phyloP scores from a whole-genome alignment of 2,329 filamentous ascomycete species.

The Cladosporium colombiae region DNA sequence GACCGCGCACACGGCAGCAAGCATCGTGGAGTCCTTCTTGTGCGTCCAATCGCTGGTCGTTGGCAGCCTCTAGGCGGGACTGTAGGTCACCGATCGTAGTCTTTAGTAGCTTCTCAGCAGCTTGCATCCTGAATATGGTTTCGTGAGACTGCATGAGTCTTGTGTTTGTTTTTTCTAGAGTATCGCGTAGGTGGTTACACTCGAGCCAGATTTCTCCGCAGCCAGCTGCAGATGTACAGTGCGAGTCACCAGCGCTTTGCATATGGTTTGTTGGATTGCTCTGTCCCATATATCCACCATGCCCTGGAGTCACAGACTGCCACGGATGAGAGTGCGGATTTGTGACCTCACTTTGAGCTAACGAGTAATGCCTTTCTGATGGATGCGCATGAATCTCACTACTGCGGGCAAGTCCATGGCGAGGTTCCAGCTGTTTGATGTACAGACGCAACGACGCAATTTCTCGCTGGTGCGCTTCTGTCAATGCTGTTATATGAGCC shows the following conservation, averaged over 20 bases:
- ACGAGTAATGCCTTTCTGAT: neutral
- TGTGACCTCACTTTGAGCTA: no score
- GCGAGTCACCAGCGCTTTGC: neutral
- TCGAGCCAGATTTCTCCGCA: constrained; percentile 40
- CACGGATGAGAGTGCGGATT: neutral
- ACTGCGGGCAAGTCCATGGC: constrained; percentile 3
- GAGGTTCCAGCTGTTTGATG: constrained; percentile 40
- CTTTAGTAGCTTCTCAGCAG: constrained; percentile 39
- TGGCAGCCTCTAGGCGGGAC: constrained; percentile 42
- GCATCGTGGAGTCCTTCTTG: constrained; percentile 36
- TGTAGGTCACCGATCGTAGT: constrained; percentile 43
- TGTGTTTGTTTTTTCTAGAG: constrained; percentile 39
- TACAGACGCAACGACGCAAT: constrained; percentile 42
- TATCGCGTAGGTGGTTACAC: constrained; percentile 41
- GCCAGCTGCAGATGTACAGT: constrained; percentile 24
- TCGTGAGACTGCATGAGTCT: constrained; percentile 43
- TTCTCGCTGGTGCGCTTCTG: constrained; percentile 43
- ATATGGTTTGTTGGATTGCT: neutral
- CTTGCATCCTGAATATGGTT: constrained; percentile 43
- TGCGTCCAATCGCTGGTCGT: constrained; percentile 44
- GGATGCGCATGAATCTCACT: neutral
- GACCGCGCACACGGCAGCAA: constrained; percentile 39
- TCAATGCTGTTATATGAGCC: constrained; percentile 40
- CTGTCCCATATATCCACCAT: neutral
- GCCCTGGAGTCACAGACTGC: neutral